These are phyloP conservation scores for Phytophthora pluvialis DNA, from an alignment of 352 stramenopile genomes.

Conservation along the genomic window DNA sequence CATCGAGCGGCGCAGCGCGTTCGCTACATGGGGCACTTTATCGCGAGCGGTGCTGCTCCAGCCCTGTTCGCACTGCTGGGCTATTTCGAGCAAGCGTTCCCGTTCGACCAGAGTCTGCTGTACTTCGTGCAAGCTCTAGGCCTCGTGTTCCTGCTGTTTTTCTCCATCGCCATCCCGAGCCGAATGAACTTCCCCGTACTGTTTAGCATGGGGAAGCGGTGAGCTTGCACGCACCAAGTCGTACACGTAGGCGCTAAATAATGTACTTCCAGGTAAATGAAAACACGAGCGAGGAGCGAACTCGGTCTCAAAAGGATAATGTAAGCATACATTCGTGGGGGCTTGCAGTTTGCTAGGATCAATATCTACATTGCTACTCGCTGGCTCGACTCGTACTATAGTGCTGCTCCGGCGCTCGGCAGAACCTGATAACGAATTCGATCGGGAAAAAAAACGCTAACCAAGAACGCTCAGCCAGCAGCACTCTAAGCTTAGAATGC, in stretches of 20 bases:
- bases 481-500: conserved; percentile 34
- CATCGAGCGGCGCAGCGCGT: conserved; percentile 72
- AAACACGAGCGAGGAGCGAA: neutral
- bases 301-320: conserved; percentile 29
- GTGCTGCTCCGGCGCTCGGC: conserved; percentile 5
- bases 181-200: conserved; percentile 85
- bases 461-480: conserved; percentile 11
- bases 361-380: conserved; percentile 49
- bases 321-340: conserved; percentile 42
- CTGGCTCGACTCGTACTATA: conserved; percentile 24
- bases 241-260: conserved; percentile 5
- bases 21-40: conserved; percentile 59
- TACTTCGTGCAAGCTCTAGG: conserved; percentile 79
- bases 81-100: conserved; percentile 80
- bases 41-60: conserved; percentile 55
- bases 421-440: conserved; percentile 5
- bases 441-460: conserved; percentile 1
- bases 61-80: conserved; percentile 76
- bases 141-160: conserved; percentile 73
- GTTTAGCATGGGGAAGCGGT: conserved; percentile 83
- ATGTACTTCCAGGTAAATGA: conserved; percentile 13
- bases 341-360: conserved; percentile 32
- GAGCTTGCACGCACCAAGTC: conserved; percentile 20
- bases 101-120: conserved; percentile 80
- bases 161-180: conserved; percentile 79